Base-by-base conservation (phyloP, 129 eudicot species). In the Erigeron canadensis region DNA sequence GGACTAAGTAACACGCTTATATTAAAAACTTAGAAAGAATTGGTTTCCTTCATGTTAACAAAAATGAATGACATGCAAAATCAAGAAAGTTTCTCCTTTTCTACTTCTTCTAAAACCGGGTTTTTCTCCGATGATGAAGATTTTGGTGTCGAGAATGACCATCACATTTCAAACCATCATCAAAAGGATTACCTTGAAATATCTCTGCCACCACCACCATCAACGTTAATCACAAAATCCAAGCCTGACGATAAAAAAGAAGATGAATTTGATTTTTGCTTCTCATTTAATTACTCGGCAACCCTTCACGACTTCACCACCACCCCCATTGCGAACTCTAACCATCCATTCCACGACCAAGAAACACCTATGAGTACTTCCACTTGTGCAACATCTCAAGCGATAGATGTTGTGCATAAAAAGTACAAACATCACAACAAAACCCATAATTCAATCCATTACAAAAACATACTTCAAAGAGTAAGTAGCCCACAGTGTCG, bases 221-320 rank as follows among this genome's bases (percentile, higher is more conserved):
- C 70, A 7, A 18, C 75, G 19, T 38, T 11, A 7, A 47, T 42
- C 70, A 69, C 55, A 51, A 70, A 69, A 68, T 67, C 61, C 75
- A 59, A 37, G 4, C 28, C 67, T 8, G 7, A 54, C 4, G 28
- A 47, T 59, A 6, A 70, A 68, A 77, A 77, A 11, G 75, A 69
- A 59, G 80, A 76, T 10, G 81, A 69, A 60, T 48, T 77, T 1
- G 81, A 77, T 42, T 77, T 77, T 77, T 77, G 70, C 81, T 69
- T 69, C 44, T 76, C 75, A 1, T 69, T 67, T 47, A 60, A 69
- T 22, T 76, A 75, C 12, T 59, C 70, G 2, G 59, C 75, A 7
- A 47, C 80, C 17, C 62, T 51, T 40, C 16, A 18, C 0, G 70
- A 73, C 10, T 62, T 58, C 7, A 75, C 75, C 5, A 18, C 63